Evolutionary conservation across 345 rosid genomes (phyloP), one percentile per base, ranked within the genome.

Genomic region (Citrus sp.): DNA sequence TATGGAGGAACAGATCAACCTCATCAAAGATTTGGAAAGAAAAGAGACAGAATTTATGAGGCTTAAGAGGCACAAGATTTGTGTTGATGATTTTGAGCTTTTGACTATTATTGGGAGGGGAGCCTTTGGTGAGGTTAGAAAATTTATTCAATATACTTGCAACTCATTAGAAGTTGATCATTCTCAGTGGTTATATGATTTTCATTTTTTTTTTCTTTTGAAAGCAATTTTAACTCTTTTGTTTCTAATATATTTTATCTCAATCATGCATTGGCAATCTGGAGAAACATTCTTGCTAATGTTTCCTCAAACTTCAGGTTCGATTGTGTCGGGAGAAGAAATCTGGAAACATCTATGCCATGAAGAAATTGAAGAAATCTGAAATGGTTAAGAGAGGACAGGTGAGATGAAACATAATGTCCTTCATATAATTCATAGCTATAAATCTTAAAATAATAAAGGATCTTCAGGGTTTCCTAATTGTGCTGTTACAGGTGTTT

Each of bases 301-400:
- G 49, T 80, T 75, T 66, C 27, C 75, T 76, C 69, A 35, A 80
- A 66, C 75, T 78, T 72, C 89, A 93, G 99, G 99, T 95, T 83
- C 93, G 90, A 51, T 70, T 95, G 80, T 92, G 97, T 74, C 89
- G 93, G 61, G 98, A 95, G 93, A 95, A 89, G 88, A 95, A 95
- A 83, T 95, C 99, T 79, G 98, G 96, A 79, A 89, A 91, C 77
- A 95, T 95, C 64, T 95, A 91, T 88, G 99, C 99, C 67, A 95
- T 95, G 99, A 95, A 95, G 89, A 95, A 95, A 85, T 87, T 95
- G 88, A 92, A 95, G 93, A 95, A 95, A 88, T 92, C 98, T 72
- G 98, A 95, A 88, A 95, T 95, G 98, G 88, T 95, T 77, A 92
- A 81, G 87, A 87, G 94, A 84, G 98, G 98, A 80, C 98, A 95